Percentiles rank a stretch among this genome's conserved stretches.
These are phyloP conservation scores for Colletotrichum endophyticum DNA, from an alignment of 2,329 filamentous ascomycete species.

Conservation along the genomic window DNA sequence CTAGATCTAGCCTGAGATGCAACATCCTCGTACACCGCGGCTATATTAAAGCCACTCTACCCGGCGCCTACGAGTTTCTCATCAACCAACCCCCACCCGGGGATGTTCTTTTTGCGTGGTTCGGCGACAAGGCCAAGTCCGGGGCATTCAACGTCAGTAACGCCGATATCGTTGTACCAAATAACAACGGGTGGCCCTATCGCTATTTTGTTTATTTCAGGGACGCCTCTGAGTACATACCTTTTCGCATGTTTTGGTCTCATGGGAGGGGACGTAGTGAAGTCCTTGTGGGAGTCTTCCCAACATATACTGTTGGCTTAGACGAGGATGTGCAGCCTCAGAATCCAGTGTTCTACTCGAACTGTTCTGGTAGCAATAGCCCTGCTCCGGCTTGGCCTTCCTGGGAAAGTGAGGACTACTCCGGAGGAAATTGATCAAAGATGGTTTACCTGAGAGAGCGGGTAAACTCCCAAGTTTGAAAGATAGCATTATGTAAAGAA, in stretches of 20 bases:
- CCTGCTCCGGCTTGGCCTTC: background rate
- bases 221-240: background rate
- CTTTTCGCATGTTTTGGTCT: conserved; percentile 1
- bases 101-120: background rate
- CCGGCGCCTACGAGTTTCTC: background rate
- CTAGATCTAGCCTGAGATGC: background rate
- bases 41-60: background rate
- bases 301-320: background rate
- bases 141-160: background rate
- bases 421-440: background rate
- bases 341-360: background rate
- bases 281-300: background rate
- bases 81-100: background rate
- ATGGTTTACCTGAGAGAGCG: background rate
- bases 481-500: background rate
- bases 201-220: background rate
- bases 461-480: background rate
- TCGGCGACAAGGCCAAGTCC: background rate
- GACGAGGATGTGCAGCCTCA: background rate
- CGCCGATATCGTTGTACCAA: background rate
- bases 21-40: conserved; percentile 1
- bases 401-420: background rate
- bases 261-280: background rate
- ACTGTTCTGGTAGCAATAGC: background rate
- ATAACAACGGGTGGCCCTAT: background rate